Evolutionary conservation across 1,284 basidiomycete genomes (phyloP), one percentile per base, ranked within the genome.

Genomic region (Erythrobasidium hasegawianum): DNA sequence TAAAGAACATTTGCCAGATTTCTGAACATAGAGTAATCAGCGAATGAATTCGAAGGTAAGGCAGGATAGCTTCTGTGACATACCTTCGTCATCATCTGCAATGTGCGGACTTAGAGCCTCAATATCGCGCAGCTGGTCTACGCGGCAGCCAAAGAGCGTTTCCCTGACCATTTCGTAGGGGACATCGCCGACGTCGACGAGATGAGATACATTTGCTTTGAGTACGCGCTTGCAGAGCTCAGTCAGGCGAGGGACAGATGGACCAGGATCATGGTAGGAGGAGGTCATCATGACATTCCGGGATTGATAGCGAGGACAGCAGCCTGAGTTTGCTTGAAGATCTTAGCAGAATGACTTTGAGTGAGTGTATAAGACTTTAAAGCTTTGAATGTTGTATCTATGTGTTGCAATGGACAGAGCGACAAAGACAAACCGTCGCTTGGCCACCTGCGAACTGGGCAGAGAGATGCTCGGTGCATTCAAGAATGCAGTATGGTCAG

Each of bases 1-100:
- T 65, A 55, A 65, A 65, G 47, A 52, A 65, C 55, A 57, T 29
- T 39, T 65, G 55, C 62, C 62, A 65, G n/a, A 65, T 65, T 41
- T 65, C 62, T 65, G 45, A 2, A 13, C 2, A 47, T n/a, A 29
- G n/a, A 40, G 2, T 20, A 2, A 33, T n/a, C 27, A 22, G 29
- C 18, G 24, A 33, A n/a, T n/a, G 39, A 13, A 29, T n/a, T 33
- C 3, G 47, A 11, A 9, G 52, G 22, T 33, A n/a, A 4, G 24
- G 11, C 40, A 22, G 11, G 49, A 5, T 22, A 9, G 20, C 10
- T 16, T 22, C 14, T 55, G n/a, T n/a, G 53, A 56, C 33, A 33
- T 52, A 53, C 62, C 56, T 29, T 65, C 62, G 38, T 65, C 62
- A 45, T 58, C 55, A 20, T 65, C 62, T 18, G 62, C 62, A 41